Evolutionary conservation across 805 yeast species (phyloP), one percentile per base, ranked within the genome.

Genomic region (Nakazawaea populi): DNA sequence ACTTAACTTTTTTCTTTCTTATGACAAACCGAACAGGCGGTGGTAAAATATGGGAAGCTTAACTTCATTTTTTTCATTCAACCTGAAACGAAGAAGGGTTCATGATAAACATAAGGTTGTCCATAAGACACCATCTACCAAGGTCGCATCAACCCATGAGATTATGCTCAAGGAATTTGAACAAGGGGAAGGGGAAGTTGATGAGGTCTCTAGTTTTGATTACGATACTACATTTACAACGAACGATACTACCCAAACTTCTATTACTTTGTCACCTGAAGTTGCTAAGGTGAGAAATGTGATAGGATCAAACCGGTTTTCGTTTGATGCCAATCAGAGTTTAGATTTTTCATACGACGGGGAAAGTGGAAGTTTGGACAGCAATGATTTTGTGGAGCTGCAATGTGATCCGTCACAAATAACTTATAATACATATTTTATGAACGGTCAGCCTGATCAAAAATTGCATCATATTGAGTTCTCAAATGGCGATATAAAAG

Each of bases 371-470:
- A n/a, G 7, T 11, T 11, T 18, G n/a, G 46, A 43, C 9, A 14
- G 8, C 7, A 28, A 32, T 2, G 30, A 37, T 37, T 37, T 10
- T 37, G 40, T 37, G 6, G 40, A 37, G n/a, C 14, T 32, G 27
- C 38, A 43, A 43, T 29, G 24, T 43, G 46, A 43, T 43, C 27
- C 29, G 32, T 43, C 46, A 32, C 46, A 43, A 29, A 32, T 43
- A 10, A 38, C 41, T 5, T 18, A 38, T 38, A 14, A 38, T 14
- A 40, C 43, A 8, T 37, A 37, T 37, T 32, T 11, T 9, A 32
- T 32, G 35, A 37, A 6, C 36, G 3, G 12, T 34, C 9, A 34
- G 9, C 36, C 9, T 10, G 12, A 34, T 42, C 28, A n/a, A 42
- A 32, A 32, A 32, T 32, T 24, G 32, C 46, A 43, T 42, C 44